Evolutionary conservation across 768 basidiomycete species (phyloP).

Genomic region (Krasilnikovozyma curviuscula): DNA sequence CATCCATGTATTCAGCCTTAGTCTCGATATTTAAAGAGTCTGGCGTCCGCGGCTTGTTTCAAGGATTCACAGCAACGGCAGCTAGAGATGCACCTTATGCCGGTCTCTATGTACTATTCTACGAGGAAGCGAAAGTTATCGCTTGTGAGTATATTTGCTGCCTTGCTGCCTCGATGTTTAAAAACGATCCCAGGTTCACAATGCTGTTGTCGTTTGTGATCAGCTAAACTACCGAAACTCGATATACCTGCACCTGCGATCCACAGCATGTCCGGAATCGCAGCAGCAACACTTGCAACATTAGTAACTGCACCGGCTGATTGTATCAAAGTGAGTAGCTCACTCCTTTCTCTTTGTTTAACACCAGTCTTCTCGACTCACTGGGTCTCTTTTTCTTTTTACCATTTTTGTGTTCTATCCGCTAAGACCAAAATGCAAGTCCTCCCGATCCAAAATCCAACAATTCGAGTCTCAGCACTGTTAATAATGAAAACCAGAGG

Average conservation of each 20-base stretch:
- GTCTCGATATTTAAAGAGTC: slow-evolving; percentile 19
- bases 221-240: slow-evolving; percentile 12
- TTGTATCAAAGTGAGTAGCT: slow-evolving; percentile 53
- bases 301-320: slow-evolving; percentile 81
- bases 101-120: slow-evolving; percentile 68
- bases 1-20: slow-evolving; percentile 38
- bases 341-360: background rate
- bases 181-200: slow-evolving; percentile 32
- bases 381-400: background rate
- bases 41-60: slow-evolving; percentile 62
- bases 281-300: slow-evolving; percentile 68
- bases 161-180: slow-evolving; percentile 31
- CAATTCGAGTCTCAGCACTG: slow-evolving; percentile 42
- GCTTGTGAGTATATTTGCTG: slow-evolving; percentile 36
- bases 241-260: slow-evolving; percentile 22
- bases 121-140: slow-evolving; percentile 66
- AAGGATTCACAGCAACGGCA: slow-evolving; percentile 69
- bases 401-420: too few relatives aligned
- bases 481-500: slow-evolving; percentile 80
- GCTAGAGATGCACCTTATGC: slow-evolving; percentile 90
- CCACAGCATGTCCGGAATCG: slow-evolving; percentile 34
- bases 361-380: background rate
- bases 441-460: slow-evolving; percentile 56
- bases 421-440: slow-evolving; percentile 95
- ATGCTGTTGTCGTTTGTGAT: slow-evolving; percentile 32